phyloP scores from a whole-genome alignment of 306 rosid species.

The Casuarina cunninghamiana region DNA sequence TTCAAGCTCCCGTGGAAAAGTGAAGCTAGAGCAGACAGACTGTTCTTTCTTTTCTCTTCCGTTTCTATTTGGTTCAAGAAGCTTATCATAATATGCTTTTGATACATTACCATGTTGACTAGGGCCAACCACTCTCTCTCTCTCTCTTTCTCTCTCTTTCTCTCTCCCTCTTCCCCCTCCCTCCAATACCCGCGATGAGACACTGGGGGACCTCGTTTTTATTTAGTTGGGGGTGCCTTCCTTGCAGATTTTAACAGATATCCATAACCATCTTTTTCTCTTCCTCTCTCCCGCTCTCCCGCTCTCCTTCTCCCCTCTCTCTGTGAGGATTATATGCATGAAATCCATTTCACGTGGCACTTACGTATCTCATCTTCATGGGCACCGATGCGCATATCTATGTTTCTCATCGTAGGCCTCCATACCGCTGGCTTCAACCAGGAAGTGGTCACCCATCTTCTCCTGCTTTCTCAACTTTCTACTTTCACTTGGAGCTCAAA shows the following conservation, averaged over 20 bases:
- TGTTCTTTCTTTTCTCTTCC: background rate
- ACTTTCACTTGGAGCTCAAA: slow-evolving; percentile 14
- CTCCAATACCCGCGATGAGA: slow-evolving; percentile 33
- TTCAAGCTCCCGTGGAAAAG: slow-evolving; percentile 19
- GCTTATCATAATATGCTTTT: slow-evolving; percentile 67
- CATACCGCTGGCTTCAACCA: slow-evolving; percentile 24
- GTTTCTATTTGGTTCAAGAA: slow-evolving; percentile 39
- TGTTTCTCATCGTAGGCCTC: slow-evolving; percentile 29
- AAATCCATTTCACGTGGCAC: slow-evolving; percentile 26
- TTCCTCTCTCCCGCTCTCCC: slow-evolving; percentile 18
- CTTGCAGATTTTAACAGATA: slow-evolving; percentile 36
- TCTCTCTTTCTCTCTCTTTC: slow-evolving; percentile 32
- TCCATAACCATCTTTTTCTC: slow-evolving; percentile 4
- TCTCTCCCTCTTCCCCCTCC: slow-evolving; percentile 24
- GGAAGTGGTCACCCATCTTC: slow-evolving; percentile 21
- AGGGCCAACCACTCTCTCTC: slow-evolving; percentile 63
- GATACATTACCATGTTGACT: slow-evolving; percentile 86
- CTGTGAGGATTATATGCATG: slow-evolving; percentile 51
- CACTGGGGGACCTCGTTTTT: slow-evolving; percentile 34
- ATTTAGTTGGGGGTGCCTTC: slow-evolving; percentile 39
- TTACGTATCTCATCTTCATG: slow-evolving; percentile 31
- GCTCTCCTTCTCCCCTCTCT: slow-evolving; percentile 18
- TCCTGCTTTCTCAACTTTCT: slow-evolving; percentile 34
- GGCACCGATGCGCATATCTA: slow-evolving; percentile 25
- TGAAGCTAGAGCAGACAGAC: background rate